A percentile compares a stretch with the other conserved stretches of the same genome.
These are phyloP conservation scores for Rhododendron simsii DNA, from an alignment of 148 eudicot species.

Conservation along the genomic window DNA sequence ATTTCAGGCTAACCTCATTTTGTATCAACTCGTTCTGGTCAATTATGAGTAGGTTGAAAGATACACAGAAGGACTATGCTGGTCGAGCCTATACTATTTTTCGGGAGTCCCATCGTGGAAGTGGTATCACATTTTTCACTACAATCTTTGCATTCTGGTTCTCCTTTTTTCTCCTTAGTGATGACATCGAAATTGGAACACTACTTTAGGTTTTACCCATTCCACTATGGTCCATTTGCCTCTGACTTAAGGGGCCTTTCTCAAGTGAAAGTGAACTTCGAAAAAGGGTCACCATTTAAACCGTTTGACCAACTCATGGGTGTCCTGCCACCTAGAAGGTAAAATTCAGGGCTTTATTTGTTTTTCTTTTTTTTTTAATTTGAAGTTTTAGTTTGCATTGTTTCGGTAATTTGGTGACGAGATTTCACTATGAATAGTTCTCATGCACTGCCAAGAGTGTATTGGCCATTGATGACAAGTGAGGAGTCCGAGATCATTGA, in stretches of 20 bases:
- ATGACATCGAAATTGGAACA: background rate
- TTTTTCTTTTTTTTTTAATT: background rate
- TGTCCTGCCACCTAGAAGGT: slow-evolving; percentile 69
- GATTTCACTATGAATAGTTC: slow-evolving; percentile 25
- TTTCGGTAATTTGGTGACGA: background rate
- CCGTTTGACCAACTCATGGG: slow-evolving; percentile 70
- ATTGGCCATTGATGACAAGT: slow-evolving; percentile 37
- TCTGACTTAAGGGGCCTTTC: slow-evolving; percentile 56
- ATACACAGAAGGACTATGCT: slow-evolving; percentile 45
- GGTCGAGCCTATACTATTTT: slow-evolving; percentile 17
- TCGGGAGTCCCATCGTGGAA: slow-evolving; percentile 47
- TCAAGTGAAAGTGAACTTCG: slow-evolving; percentile 31
- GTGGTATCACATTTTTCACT: slow-evolving; percentile 16
- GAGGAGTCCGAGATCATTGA: slow-evolving; percentile 29
- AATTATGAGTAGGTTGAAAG: slow-evolving; percentile 32
- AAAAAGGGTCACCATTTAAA: slow-evolving; percentile 41
- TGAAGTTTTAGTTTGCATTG: background rate
- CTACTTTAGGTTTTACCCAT: slow-evolving; percentile 44
- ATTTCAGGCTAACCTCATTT: too few species aligned
- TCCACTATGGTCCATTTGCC: slow-evolving; percentile 52
- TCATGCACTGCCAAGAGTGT: slow-evolving; percentile 49
- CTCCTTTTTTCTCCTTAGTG: background rate
- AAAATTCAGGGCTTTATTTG: background rate
- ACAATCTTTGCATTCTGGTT: background rate
- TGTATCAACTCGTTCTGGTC: background rate